These are phyloP conservation scores for Aspergillus bertholletiae DNA, from an alignment of 495 filamentous ascomycete species.

Conservation along the genomic window DNA sequence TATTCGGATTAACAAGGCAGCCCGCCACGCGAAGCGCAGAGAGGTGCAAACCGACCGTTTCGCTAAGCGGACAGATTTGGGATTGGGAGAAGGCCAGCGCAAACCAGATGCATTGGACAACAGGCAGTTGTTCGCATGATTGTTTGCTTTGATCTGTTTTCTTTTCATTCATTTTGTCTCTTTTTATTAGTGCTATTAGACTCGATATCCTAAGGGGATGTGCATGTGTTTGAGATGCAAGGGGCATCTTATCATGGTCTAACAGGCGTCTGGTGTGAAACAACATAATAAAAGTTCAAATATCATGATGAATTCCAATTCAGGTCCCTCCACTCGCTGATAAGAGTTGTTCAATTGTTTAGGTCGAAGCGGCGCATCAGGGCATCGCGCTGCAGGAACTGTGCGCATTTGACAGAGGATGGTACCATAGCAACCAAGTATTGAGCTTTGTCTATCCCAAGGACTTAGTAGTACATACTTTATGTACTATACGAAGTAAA, in stretches of 20 bases:
- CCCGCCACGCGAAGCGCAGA: conserved; percentile 65
- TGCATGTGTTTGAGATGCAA: conserved; percentile 37
- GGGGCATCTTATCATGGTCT: conserved; percentile 34
- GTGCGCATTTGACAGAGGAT: background rate
- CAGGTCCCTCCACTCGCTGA: background rate
- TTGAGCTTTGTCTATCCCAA: background rate
- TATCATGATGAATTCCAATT: background rate
- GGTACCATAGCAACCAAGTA: conserved; percentile 3
- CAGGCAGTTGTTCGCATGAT: conserved; percentile 72
- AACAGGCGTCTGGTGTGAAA: conserved; percentile 36
- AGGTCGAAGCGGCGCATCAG: background rate
- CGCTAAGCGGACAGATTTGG: conserved; percentile 71
- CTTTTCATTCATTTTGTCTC: conserved; percentile 17
- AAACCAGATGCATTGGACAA: conserved; percentile 74
- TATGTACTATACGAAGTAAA: background rate
- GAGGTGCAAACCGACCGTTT: conserved; percentile 70
- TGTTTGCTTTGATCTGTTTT: conserved; percentile 15
- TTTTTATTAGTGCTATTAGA: conserved; percentile 23
- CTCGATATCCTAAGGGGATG: conserved; percentile 37
- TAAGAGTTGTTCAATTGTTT: background rate
- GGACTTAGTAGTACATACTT: too few species aligned
- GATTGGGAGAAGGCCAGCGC: conserved; percentile 62
- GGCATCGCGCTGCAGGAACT: background rate
- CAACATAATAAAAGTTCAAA: conserved; percentile 16
- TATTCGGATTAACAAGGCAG: conserved; percentile 67